Conservation (phyloP, 2,329 filamentous ascomycete genomes). For the Aspergillus quadrilineatus region DNA sequence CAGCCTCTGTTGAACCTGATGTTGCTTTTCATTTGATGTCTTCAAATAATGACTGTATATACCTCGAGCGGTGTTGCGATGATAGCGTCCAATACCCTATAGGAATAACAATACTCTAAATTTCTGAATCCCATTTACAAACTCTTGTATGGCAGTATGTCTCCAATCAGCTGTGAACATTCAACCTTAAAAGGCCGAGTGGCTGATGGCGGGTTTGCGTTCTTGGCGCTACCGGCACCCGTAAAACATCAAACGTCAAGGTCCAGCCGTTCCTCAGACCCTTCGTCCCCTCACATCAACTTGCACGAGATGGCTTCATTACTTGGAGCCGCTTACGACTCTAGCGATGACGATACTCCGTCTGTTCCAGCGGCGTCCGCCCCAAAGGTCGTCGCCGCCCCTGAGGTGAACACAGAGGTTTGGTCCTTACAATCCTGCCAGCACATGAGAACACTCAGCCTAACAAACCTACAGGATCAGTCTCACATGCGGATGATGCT, state of each 20-base stretch:
- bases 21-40: constrained; percentile 25
- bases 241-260: constrained; percentile 30
- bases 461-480: constrained; percentile 48
- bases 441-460: constrained; percentile 23
- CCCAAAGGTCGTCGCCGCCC: constrained; percentile 48
- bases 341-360: constrained; percentile 49
- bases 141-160: no score
- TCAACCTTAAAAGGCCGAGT: neutral
- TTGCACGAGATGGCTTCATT: constrained; percentile 42
- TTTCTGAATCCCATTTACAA: neutral
- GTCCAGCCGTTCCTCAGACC: constrained; percentile 1
- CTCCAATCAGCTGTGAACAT: no score
- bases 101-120: constrained; percentile 1
- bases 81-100: constrained; percentile 39
- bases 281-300: neutral
- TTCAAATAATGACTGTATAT: constrained; percentile 38
- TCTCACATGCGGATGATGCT: constrained; percentile 53
- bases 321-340: constrained; percentile 46
- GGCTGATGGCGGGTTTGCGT: constrained; percentile 20
- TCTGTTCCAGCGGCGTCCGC: constrained; percentile 30
- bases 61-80: constrained; percentile 38
- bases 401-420: constrained; percentile 58
- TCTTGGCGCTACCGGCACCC: constrained; percentile 27
- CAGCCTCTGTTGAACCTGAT: constrained; percentile 11
- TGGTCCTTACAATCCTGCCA: constrained; percentile 40